Evolutionary conservation across 2,329 filamentous ascomycete genomes (phyloP).

Genomic region (Myrmaecium sp.): DNA sequence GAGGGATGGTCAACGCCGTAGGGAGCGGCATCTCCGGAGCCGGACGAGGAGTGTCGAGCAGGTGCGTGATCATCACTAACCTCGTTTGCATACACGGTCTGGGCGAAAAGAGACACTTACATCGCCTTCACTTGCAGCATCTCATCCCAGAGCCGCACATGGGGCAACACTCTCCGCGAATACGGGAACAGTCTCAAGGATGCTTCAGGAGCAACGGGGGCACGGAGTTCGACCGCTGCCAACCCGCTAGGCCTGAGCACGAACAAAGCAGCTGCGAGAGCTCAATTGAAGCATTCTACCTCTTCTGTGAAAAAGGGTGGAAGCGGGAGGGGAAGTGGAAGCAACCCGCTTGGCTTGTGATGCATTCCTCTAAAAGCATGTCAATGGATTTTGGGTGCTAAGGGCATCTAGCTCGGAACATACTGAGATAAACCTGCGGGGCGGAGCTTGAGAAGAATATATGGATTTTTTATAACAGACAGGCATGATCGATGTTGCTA

Average conservation of each 20-base stretch:
- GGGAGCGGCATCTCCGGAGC: conserved; percentile 30
- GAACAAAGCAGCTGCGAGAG: conserved; percentile 13
- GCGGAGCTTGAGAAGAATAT: too few species aligned
- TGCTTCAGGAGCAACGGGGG: conserved; percentile 25
- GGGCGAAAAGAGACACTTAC: not conserved
- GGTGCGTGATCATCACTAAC: conserved; percentile 19
- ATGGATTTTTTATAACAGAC: too few species aligned
- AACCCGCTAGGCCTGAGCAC: conserved; percentile 29
- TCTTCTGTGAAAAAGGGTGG: not conserved
- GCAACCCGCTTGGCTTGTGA: conserved; percentile 26
- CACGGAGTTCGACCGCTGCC: conserved; percentile 25
- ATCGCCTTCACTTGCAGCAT: conserved; percentile 17
- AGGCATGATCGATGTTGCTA: too few species aligned
- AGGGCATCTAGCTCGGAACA: too few species aligned
- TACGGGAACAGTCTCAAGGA: conserved; percentile 35
- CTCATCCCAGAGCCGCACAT: conserved; percentile 25
- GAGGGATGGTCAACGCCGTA: conserved; percentile 24
- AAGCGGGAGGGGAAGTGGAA: conserved; percentile 11
- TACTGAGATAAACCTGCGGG: too few species aligned
- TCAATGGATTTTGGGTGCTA: too few species aligned
- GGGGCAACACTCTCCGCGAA: conserved; percentile 31
- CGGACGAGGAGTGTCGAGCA: conserved; percentile 25
- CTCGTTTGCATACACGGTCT: too few species aligned
- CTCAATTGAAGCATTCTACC: conserved; percentile 1
- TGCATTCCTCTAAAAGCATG: too few species aligned